Base-by-base conservation (phyloP, 441 rosid species). In the Croton setiger region DNA sequence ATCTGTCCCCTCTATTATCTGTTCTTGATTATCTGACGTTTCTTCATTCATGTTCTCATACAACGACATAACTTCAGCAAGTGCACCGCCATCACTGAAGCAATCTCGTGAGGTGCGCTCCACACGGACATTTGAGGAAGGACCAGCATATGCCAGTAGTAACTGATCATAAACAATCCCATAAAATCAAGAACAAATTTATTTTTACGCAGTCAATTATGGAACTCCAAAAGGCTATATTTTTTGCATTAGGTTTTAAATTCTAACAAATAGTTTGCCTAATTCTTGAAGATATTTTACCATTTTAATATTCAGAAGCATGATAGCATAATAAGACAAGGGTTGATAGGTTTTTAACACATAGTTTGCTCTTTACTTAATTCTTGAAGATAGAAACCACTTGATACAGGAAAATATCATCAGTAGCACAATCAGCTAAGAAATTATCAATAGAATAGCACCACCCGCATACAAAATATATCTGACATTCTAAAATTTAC, bases 81-180 rank as follows among this genome's bases (percentile, higher is more conserved):
- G 84, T 37, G 94, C 98, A 75, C 86, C 88, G 69, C 91, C 92
- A 73, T 69, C 82, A 43, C 64, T 63, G 67, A 88, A 84, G 78
- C 80, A 51, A 80, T 90, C 84, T 47, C 75, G 55, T 18, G 86
- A 77, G 68, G 70, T 79, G 64, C 18, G 82, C 80, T 94, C 99
- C 62, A 94, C 84, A 13, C 97, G 86, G 60, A 92, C 81, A 77
- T 86, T 88, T 73, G 97, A 92, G 61, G 91, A 82, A 59, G 97
- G 92, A 75, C 98, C 99, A 78, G 96, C 95, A 83, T 88, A 80
- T 43, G 94, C 85, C 70, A 86, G 54, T 12, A 94, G 78, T 70
- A 88, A 75, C 98, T 91, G 80, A 72, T 61, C 74, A 74, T 53
- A 74, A 74, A 75, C 43, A 68, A 61, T 20, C 61, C 49, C 61